Evolutionary conservation across 768 basidiomycete genomes (phyloP), one percentile per base, ranked within the genome.

Genomic region (Lentinula lateritia): DNA sequence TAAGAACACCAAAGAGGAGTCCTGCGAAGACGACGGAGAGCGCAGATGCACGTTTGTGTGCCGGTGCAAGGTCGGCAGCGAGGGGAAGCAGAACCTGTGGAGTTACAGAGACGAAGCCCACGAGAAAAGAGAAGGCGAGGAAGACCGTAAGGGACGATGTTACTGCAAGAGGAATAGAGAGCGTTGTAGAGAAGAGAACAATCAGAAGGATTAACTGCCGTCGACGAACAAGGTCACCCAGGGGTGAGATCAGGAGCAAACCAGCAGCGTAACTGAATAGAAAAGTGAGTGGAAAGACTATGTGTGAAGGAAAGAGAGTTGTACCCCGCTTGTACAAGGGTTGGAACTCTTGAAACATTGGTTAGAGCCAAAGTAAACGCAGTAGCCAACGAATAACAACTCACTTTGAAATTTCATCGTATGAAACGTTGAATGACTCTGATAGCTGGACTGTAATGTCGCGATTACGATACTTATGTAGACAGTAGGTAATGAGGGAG

Each of bases 11-110:
- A 32, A 93, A 78, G 20, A 92, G 76, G 16, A 93, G 77, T 3
- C 81, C 81, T 0, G 88, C 81, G 52, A 88, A 75, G 5, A 91
- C 87, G 60, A 93, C 86, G 1, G 90, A 86, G 46, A 96, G 78
- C 0, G 92, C 88, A 5, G 86, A 79, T 0, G 88, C 93, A 32
- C 92, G 83, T 20, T 82, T 81, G 52, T 86, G 79, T 0, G 87
- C 83, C 0, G 89, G 85, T 0, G 92, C 92, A 32, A 95, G 82
- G 72, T 96, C 94, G 1, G 86, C 93, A 0, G 91, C 90, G 45
- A 89, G 78, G 3, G 82, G 81, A 0, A 93, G 83, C 59, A 96
- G 84, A 62, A 95, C 85, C 71, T 91, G 89, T 0, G 89, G 86
- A 0, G 85, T 84, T 50, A 92, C 90, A 16, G 85, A 86, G 20